Conservation (phyloP, 805 yeast species). For the Sugiyamaella chiloensis region DNA sequence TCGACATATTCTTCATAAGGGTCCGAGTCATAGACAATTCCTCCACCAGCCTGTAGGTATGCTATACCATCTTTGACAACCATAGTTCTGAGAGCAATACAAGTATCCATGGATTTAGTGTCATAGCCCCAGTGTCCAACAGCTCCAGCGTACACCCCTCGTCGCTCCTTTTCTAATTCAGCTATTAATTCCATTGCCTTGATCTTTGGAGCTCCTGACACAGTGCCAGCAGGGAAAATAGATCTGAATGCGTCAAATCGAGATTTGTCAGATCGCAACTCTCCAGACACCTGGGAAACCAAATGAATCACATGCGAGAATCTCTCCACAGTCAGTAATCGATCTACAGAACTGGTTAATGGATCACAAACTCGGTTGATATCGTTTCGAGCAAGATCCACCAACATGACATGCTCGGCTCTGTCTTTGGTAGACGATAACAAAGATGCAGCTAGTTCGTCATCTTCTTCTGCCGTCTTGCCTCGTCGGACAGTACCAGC, state of each 20-base stretch:
- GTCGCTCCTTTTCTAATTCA: slow-evolving; percentile 82
- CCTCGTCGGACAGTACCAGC: slow-evolving; percentile 97
- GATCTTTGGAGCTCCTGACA: slow-evolving; percentile 97
- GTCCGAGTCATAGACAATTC: slow-evolving; percentile 93
- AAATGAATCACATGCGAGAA: slow-evolving; percentile 97
- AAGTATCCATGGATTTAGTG: slow-evolving; percentile 92
- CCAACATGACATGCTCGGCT: slow-evolving; percentile 98
- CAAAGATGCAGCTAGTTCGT: slow-evolving; percentile 68
- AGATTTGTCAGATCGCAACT: slow-evolving; percentile 74
- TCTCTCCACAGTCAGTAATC: slow-evolving; percentile 83
- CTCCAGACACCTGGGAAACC: slow-evolving; percentile 93
- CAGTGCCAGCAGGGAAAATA: slow-evolving; percentile 98
- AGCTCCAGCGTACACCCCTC: slow-evolving; percentile 98
- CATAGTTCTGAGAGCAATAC: slow-evolving; percentile 97
- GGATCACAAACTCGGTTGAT: slow-evolving; percentile 95
- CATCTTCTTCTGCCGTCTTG: slow-evolving; percentile 87
- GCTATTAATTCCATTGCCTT: slow-evolving; percentile 93
- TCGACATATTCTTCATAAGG: slow-evolving; percentile 94
- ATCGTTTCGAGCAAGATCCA: slow-evolving; percentile 95
- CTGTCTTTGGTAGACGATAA: slow-evolving; percentile 82
- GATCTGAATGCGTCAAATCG: slow-evolving; percentile 97
- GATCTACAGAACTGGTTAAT: slow-evolving; percentile 75
- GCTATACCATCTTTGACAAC: slow-evolving; percentile 87
- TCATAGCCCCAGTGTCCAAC: slow-evolving; percentile 98
- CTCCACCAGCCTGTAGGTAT: slow-evolving; percentile 98